Evolutionary conservation across 768 basidiomycete species (phyloP), one percentile per base, ranked within the genome.

Genomic region (Amanita rubescens): DNA sequence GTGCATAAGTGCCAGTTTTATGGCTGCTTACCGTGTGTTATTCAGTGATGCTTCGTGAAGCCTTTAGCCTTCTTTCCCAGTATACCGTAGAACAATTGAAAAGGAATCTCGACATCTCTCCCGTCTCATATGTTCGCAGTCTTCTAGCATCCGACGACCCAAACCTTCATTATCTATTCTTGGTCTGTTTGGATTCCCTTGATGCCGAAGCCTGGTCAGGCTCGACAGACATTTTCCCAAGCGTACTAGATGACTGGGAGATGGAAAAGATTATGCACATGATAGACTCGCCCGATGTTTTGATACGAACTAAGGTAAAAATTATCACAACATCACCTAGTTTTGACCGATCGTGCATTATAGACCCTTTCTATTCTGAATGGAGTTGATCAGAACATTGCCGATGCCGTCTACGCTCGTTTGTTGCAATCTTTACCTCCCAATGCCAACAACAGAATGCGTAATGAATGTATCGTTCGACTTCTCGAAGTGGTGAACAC

Each of bases 201-300:
- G 76, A 83, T 58, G 75, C 80, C 5, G 64, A 63, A 17, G 57
- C 80, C 19, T 92, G 90, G 90, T 84, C 87, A 6, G 90, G 88
- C 11, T 81, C 76, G 8, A 68, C 64, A 6, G 65, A 73, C 3
- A 73, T 75, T 5, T 65, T 76, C 17, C 74, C 76, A 33, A 70
- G 81, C 1, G 67, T 80, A 8, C 65, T 91, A 43, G 83, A 87
- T n/a, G 79, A 72, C 51, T 78, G 77, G 75, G 89, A 91, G 49
- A 88, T 92, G 35, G 84, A 84, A 48, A 71, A 72, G 32, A 71
- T 91, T 19, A 86, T 92, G 81, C 76, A 75, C 55, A 66, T 86
- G 14, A 68, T 92, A 24, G 77, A 83, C 55, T 81, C 79, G 2
- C 65, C 73, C 1, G 90, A 92, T 63, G 57, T 63, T 8, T 60